Percentiles rank a stretch among this genome's conserved stretches.
Conservation (phyloP, 306 rosid species). For the Rosa lucieae region DNA sequence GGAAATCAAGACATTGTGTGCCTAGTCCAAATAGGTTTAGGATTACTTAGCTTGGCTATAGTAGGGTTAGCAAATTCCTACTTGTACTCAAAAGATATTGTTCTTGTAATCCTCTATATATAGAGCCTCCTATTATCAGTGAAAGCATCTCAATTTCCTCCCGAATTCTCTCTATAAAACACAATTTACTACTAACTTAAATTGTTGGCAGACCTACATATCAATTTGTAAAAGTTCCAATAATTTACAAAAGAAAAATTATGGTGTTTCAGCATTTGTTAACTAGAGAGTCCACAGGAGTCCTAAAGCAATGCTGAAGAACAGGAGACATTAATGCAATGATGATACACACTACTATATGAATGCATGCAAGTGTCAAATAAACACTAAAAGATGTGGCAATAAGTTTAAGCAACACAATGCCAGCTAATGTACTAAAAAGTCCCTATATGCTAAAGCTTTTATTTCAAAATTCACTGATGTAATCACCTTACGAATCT, state of each 20-base stretch:
- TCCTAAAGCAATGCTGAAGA: background rate
- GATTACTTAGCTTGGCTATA: too few species aligned
- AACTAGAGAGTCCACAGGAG: background rate
- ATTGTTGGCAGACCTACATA: background rate
- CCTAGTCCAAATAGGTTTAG: too few species aligned
- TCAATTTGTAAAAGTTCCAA: background rate
- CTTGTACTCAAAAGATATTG: too few species aligned
- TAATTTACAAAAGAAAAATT: background rate
- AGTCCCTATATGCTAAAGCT: background rate
- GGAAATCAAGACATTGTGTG: too few species aligned
- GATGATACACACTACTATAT: background rate
- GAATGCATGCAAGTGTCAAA: background rate
- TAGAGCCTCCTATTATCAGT: too few species aligned
- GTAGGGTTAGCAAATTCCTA: too few species aligned
- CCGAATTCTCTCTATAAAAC: too few species aligned
- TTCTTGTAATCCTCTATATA: too few species aligned
- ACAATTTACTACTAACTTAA: background rate
- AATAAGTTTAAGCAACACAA: background rate
- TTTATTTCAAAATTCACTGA: background rate
- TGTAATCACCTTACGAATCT: background rate
- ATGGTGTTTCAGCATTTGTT: background rate
- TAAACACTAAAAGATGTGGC: background rate
- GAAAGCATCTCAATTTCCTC: too few species aligned
- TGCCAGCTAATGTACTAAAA: background rate
- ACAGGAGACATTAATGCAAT: too few species aligned